These are phyloP conservation scores for Pyrus pyrifolia DNA, from an alignment of 306 rosid genomes.

Conservation along the genomic window DNA sequence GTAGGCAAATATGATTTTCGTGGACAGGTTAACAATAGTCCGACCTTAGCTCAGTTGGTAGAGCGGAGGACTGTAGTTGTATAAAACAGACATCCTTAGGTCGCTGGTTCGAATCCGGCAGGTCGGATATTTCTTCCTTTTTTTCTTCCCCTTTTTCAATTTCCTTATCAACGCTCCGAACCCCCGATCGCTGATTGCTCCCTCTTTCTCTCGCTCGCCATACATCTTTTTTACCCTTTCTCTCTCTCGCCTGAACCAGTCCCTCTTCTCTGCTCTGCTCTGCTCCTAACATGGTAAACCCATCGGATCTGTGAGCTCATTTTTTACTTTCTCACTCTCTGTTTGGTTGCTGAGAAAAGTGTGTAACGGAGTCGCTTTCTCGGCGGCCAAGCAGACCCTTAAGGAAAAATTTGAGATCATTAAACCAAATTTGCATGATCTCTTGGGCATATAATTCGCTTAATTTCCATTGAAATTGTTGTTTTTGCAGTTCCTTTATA, in stretches of 20 bases:
- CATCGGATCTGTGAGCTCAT: background rate
- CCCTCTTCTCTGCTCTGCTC: background rate
- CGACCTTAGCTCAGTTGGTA: conserved; percentile 64
- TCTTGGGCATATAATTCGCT: background rate
- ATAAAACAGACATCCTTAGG: conserved; percentile 27
- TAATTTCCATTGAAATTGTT: background rate
- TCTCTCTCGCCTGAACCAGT: background rate
- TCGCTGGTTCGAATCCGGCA: conserved; percentile 57
- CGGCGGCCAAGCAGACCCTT: background rate
- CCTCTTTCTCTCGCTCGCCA: too few species aligned
- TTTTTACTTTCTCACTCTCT: background rate
- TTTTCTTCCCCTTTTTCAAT: too few species aligned
- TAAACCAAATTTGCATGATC: background rate
- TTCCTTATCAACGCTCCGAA: background rate
- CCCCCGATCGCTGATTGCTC: too few species aligned
- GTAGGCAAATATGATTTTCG: rapidly evolving
- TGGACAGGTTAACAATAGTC: rapidly evolving
- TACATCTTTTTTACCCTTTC: too few species aligned
- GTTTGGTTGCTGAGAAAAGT: conserved; percentile 12
- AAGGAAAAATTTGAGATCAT: background rate
- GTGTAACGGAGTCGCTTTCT: background rate
- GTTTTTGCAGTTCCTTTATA: background rate
- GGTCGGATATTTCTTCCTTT: conserved; percentile 22
- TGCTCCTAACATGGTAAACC: conserved; percentile 13
- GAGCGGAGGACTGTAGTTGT: conserved; percentile 65